Evolutionary conservation across 179 eudicot species (phyloP), one percentile per base, ranked within the genome.

Genomic region (Beta lomatogona): DNA sequence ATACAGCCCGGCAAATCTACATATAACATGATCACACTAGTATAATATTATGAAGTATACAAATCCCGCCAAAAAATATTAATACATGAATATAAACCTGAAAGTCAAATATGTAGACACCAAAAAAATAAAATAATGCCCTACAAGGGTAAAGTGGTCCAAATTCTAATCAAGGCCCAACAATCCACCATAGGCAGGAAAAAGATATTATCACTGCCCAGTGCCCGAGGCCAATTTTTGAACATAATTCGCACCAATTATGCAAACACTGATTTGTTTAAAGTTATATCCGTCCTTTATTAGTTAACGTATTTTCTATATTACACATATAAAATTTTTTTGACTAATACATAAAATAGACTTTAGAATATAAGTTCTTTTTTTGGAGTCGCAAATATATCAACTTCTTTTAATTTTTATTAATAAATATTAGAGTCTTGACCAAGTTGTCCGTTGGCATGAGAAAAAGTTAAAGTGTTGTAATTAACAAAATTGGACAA

Each of bases 1-100:
- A 67, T 75, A 48, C 79, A 81, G 75, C 75, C 79, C 75, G 71
- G 75, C 80, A 81, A 81, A 67, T 76, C 71, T 59, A 21, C 28
- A 36, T 60, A 57, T 13, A 73, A 55, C 60, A 65, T 22, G 72
- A 65, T 25, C 45, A 45, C 16, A 14, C n/a, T 13, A 53, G 48
- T 48, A 46, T 22, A 22, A 46, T 21, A 36, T n/a, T 14, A 28
- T 74, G 8, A 5, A 31, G 7, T 25, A 74, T 55, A 54, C 77
- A 74, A n/a, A 15, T 48, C 75, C 36, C 13, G 73, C 21, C 73
- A 44, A 69, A 65, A 64, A 11, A 61, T n/a, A 71, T 2, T n/a
- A n/a, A 18, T 25, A 21, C 12, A 77, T 76, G 41, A 64, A 15
- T 9, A 64, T 77, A 0, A 77, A 28, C 59, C 59, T 18, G 12